A percentile compares a stretch with the other conserved stretches of the same genome.
These are phyloP conservation scores for Dichomitus squalens DNA, from an alignment of 1,284 basidiomycete species.

Conservation along the genomic window DNA sequence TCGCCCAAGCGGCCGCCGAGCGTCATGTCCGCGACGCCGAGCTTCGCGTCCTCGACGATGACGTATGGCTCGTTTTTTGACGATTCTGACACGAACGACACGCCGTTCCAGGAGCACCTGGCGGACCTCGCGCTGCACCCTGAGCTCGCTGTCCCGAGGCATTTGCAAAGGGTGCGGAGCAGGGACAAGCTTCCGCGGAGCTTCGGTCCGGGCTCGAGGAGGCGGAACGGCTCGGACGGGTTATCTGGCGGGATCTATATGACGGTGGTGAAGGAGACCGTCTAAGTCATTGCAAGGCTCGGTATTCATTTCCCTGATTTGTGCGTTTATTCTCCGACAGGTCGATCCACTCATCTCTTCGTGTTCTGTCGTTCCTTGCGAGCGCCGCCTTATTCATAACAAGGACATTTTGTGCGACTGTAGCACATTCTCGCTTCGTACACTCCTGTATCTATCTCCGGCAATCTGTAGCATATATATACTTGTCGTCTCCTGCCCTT, in stretches of 20 bases:
- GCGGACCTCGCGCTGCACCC: constrained; percentile 10
- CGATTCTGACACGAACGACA: constrained; percentile 22
- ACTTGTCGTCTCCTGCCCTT: too few relatives aligned
- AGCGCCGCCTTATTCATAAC: neutral
- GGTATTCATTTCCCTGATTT: neutral
- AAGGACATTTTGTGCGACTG: neutral
- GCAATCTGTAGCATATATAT: constrained; percentile 1
- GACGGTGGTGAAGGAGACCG: constrained; percentile 43
- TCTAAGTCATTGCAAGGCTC: constrained; percentile 9
- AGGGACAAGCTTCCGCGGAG: constrained; percentile 27
- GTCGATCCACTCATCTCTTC: too few relatives aligned
- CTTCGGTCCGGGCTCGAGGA: constrained; percentile 18
- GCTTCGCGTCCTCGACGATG: constrained; percentile 33
- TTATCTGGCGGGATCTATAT: constrained; percentile 37
- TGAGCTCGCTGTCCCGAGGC: constrained; percentile 19
- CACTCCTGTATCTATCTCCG: neutral
- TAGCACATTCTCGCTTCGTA: neutral
- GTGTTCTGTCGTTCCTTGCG: neutral
- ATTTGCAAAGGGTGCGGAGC: constrained; percentile 25
- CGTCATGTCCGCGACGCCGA: constrained; percentile 22
- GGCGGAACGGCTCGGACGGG: constrained; percentile 20
- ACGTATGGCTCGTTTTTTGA: constrained; percentile 24
- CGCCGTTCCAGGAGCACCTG: constrained; percentile 29
- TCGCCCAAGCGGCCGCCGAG: constrained; percentile 22
- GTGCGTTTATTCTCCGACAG: neutral